phyloP scores from a whole-genome alignment of 2,329 filamentous ascomycete genomes.

The Juglanconis oblonga region DNA sequence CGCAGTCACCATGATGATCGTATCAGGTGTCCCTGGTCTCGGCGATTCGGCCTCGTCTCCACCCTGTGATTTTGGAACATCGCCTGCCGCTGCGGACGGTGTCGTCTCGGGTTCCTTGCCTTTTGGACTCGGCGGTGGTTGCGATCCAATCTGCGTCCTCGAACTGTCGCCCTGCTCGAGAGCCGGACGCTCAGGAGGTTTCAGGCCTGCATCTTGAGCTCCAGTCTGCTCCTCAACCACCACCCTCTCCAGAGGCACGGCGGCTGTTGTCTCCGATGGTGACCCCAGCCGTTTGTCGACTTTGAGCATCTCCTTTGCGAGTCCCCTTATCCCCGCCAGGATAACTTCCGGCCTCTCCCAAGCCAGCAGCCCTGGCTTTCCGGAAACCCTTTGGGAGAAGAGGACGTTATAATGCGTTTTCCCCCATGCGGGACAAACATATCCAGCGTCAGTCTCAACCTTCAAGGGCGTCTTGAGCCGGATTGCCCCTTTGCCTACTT shows the following conservation, averaged over 20 bases:
- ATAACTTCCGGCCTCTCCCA: slow-evolving; percentile 49
- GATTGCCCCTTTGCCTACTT: slow-evolving; percentile 23
- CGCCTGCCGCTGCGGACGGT: neutral
- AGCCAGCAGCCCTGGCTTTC: slow-evolving; percentile 42
- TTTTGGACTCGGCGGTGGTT: slow-evolving; percentile 16
- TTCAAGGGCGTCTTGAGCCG: slow-evolving; percentile 15
- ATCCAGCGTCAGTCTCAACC: slow-evolving; percentile 21
- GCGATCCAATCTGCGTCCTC: slow-evolving; percentile 12
- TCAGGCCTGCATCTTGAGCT: neutral
- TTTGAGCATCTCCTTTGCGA: slow-evolving; percentile 38
- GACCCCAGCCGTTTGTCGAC: slow-evolving; percentile 36
- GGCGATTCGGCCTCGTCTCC: neutral
- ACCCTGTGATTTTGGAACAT: neutral
- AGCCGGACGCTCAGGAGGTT: slow-evolving; percentile 7
- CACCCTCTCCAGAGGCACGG: slow-evolving; percentile 32
- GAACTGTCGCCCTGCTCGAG: slow-evolving; percentile 18
- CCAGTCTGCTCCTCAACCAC: slow-evolving; percentile 20
- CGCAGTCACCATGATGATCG: slow-evolving; percentile 12
- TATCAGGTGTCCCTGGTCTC: slow-evolving; percentile 8
- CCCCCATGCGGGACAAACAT: slow-evolving; percentile 50
- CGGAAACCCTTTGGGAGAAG: slow-evolving; percentile 36
- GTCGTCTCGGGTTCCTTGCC: slow-evolving; percentile 8
- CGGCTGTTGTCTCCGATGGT: slow-evolving; percentile 19
- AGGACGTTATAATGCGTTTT: slow-evolving; percentile 41
- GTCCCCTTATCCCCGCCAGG: slow-evolving; percentile 35